Evolutionary conservation across 192 early-diverging fungal genomes (phyloP).

Genomic region (Podila clonocystis): DNA sequence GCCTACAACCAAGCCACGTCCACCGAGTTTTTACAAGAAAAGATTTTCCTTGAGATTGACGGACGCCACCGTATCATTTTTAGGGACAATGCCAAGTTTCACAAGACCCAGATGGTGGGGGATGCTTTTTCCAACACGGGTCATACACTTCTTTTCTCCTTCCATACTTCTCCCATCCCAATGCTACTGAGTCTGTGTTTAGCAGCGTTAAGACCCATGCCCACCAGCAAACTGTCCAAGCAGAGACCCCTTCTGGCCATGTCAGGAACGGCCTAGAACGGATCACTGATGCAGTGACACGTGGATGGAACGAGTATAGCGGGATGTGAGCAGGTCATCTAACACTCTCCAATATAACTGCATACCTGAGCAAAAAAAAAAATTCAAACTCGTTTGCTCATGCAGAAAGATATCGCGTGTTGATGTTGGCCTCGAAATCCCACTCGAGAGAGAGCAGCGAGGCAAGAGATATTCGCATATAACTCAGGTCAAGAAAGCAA

Average conservation of each 20-base stretch:
- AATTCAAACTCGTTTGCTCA: too few species aligned
- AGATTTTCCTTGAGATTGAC: neutral
- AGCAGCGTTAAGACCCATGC: constrained; percentile 17
- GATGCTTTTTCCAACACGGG: constrained; percentile 1
- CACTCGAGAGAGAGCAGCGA: too few species aligned
- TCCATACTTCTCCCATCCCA: constrained; percentile 18
- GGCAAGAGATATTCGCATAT: too few species aligned
- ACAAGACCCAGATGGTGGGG: constrained; percentile 2
- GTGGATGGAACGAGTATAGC: constrained; percentile 1
- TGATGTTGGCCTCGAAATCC: too few species aligned
- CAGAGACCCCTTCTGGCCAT: constrained; percentile 9
- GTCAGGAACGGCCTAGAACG: neutral
- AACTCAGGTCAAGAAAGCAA: too few species aligned
- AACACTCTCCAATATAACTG: too few species aligned
- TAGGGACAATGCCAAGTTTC: constrained; percentile 14
- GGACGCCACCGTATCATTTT: constrained; percentile 4
- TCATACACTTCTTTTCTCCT: neutral
- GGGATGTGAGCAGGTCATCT: too few species aligned
- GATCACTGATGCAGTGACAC: constrained; percentile 1
- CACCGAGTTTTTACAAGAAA: constrained; percentile 1
- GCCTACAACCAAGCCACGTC: constrained; percentile 7
- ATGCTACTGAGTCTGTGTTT: constrained; percentile 13
- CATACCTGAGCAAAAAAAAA: too few species aligned
- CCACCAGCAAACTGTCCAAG: constrained; percentile 5
- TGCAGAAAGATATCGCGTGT: too few species aligned